Base-by-base conservation (phyloP, 1,139 yeast genomes). In the Pneumocystis wakefieldiae region DNA sequence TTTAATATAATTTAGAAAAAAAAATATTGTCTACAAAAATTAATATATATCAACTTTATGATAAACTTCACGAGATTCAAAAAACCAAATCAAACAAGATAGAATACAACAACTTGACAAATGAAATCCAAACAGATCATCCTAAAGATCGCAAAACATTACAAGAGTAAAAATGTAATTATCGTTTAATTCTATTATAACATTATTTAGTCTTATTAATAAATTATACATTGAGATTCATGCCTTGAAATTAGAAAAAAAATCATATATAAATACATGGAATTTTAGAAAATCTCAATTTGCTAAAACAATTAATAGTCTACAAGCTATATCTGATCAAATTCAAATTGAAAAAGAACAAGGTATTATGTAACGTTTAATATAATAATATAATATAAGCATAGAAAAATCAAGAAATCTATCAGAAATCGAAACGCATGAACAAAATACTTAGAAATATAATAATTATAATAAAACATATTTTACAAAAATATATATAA, bases 51-150 rank as follows among this genome's bases (percentile, higher is more conserved):
- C 55, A 48, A 12, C 55, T 48, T 48, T 48, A 48, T 48, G 55
- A 48, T 48, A 48, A 48, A 24, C 67, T 72, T 58, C 63, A 64
- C 7, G 65, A 64, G 28, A 73, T 73, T 7, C 71, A 68, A 57
- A 61, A 59, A 36, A 64, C 66, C 14, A 69, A 73, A 19, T 63
- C 66, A 7, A 71, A 73, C 60, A 65, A 69, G 37, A 71, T 71
- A 60, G 71, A 72, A 42, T 70, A 71, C 64, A 69, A 70, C 61
- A 64, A 65, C 29, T 67, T 73, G 57, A 69, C 71, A 12, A 71
- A 70, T 48, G 68, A 66, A 70, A 67, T 67, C 19, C 65, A 67
- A 28, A 67, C 71, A 6, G 70, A 70, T 61, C 68, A 69, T 59
- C 70, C 71, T 28, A 62, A 62, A 14, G 62, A 74, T 2, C 67